Evolutionary conservation across 2,329 filamentous ascomycete species (phyloP).

Genomic region (Epichloe brachyelytri): DNA sequence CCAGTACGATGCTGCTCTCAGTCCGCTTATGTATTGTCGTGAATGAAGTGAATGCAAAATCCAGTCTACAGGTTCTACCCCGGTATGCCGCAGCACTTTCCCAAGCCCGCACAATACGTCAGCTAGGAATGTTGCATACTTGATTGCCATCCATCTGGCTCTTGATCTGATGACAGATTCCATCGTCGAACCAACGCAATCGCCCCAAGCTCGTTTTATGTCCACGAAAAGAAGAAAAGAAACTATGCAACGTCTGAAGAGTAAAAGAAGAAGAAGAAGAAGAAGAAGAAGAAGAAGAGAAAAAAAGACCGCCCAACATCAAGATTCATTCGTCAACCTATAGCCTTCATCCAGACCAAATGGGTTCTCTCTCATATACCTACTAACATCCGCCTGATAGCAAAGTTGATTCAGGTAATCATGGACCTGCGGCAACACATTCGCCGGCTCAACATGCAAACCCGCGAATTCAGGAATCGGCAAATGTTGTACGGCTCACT

Average conservation of each 20-base stretch:
- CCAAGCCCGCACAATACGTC: background rate
- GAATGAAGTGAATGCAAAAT: no score
- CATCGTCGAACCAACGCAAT: no score
- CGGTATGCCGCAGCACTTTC: background rate
- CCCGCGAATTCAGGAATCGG: slow-evolving; percentile 65
- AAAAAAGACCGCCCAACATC: background rate
- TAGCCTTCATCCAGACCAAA: slow-evolving; percentile 29
- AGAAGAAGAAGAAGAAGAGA: no score
- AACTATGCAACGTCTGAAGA: background rate
- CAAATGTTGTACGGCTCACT: slow-evolving; percentile 76
- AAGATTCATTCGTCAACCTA: slow-evolving; percentile 1
- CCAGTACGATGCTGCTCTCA: no score
- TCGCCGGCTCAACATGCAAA: slow-evolving; percentile 22
- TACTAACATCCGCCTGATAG: slow-evolving; percentile 46
- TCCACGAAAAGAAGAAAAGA: background rate
- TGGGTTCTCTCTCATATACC: slow-evolving; percentile 39
- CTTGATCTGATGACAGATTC: no score
- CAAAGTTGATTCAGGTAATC: slow-evolving; percentile 46
- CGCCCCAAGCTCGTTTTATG: background rate
- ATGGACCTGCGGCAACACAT: slow-evolving; percentile 45
- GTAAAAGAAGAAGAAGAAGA: background rate
- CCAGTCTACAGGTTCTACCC: background rate
- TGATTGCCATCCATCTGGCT: no score
- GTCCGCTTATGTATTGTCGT: no score
- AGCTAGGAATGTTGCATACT: no score